phyloP scores from a whole-genome alignment of 1,139 yeast genomes.

The Sugiyamaella paludigena region DNA sequence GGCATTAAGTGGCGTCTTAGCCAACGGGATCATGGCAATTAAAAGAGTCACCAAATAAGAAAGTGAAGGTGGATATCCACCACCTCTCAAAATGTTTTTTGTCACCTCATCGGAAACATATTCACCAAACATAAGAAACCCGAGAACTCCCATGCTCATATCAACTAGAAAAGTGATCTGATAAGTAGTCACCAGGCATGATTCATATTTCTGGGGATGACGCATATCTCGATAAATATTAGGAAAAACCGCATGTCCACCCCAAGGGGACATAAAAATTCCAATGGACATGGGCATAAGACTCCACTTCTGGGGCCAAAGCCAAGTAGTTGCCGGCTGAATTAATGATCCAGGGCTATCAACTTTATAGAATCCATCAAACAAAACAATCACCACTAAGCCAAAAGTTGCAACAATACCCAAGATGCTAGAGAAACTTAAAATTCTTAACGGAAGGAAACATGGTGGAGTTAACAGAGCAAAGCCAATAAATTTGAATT shows the following conservation, averaged over 20 bases:
- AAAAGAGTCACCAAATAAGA: slow-evolving; percentile 63
- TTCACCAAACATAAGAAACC: slow-evolving; percentile 84
- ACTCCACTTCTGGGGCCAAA: slow-evolving; percentile 51
- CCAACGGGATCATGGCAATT: slow-evolving; percentile 79
- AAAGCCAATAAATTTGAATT: slow-evolving; percentile 59
- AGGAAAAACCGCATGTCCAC: slow-evolving; percentile 86
- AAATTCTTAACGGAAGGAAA: slow-evolving; percentile 66
- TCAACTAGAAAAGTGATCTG: slow-evolving; percentile 70
- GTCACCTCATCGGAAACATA: slow-evolving; percentile 78
- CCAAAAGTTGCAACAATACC: slow-evolving; percentile 73
- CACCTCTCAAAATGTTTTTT: slow-evolving; percentile 57
- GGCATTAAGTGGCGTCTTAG: slow-evolving; percentile 84
- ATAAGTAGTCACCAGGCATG: slow-evolving; percentile 56
- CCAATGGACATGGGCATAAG: slow-evolving; percentile 64
- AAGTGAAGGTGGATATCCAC: slow-evolving; percentile 71
- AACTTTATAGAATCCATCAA: slow-evolving; percentile 60
- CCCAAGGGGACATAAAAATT: slow-evolving; percentile 83
- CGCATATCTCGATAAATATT: slow-evolving; percentile 80
- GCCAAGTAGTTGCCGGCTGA: slow-evolving; percentile 45
- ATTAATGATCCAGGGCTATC: slow-evolving; percentile 66
- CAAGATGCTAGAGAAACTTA: slow-evolving; percentile 68
- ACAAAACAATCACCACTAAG: slow-evolving; percentile 55
- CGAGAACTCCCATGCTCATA: slow-evolving; percentile 70
- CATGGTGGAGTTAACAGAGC: slow-evolving; percentile 60
- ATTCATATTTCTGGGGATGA: slow-evolving; percentile 57